A percentile compares a stretch with the other conserved stretches of the same genome.
Conservation (phyloP, 1,284 basidiomycete genomes). For the Ceratobasidium sp. region DNA sequence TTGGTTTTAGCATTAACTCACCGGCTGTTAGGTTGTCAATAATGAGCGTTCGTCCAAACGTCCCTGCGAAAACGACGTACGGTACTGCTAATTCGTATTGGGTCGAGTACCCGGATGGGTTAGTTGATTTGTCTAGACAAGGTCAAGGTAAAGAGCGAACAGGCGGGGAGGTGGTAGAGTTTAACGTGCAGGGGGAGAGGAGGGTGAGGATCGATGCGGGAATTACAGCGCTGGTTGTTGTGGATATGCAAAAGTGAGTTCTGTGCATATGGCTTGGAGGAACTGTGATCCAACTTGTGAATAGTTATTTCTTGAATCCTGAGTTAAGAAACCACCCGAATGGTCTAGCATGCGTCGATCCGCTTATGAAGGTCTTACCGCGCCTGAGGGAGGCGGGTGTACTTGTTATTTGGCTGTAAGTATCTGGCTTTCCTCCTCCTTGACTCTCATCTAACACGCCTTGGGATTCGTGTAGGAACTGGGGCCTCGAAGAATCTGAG, state of each 20-base stretch:
- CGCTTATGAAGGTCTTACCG: constrained; percentile 66
- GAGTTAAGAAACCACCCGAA: constrained; percentile 69
- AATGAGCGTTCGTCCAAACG: constrained; percentile 37
- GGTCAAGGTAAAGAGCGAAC: constrained; percentile 55
- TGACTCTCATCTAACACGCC: constrained; percentile 35
- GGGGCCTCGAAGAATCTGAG: constrained; percentile 76
- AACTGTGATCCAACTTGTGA: constrained; percentile 1
- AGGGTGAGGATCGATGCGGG: constrained; percentile 66
- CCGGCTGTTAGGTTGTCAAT: background rate
- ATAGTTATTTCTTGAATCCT: constrained; percentile 75
- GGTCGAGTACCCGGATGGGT: constrained; percentile 75
- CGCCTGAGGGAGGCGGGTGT: constrained; percentile 66
- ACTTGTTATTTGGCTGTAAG: constrained; percentile 77
- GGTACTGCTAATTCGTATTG: constrained; percentile 63
- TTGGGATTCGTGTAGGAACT: constrained; percentile 64
- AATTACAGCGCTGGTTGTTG: constrained; percentile 69
- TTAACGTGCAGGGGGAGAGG: constrained; percentile 67
- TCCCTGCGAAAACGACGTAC: constrained; percentile 14
- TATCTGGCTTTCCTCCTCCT: constrained; percentile 38
- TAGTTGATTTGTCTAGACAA: constrained; percentile 67
- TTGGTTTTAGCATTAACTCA: no score
- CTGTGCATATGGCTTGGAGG: background rate
- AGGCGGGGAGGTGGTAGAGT: constrained; percentile 64
- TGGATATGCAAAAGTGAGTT: constrained; percentile 80
- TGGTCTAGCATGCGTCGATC: constrained; percentile 71